These are phyloP conservation scores for Nymphaea thermarum DNA, from an alignment of 164 flowering plant species.

Conservation along the genomic window DNA sequence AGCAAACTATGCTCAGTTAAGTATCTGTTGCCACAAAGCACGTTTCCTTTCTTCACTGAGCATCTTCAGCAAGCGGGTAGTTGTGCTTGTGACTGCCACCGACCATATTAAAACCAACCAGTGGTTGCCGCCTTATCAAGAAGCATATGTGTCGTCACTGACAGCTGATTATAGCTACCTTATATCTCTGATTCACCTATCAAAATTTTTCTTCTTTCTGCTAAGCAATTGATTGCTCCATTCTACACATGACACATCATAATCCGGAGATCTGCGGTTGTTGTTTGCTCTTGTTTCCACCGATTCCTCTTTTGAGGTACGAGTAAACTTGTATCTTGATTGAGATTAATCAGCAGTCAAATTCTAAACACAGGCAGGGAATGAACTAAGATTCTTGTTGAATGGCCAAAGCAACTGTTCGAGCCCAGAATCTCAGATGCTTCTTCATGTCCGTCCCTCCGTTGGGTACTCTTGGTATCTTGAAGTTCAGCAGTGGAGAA, in stretches of 20 bases:
- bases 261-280: background rate
- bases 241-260: background rate
- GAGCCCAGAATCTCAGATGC: constrained; percentile 52
- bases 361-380: background rate
- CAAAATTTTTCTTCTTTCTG: background rate
- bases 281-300: no score
- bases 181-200: background rate
- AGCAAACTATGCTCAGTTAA: no score
- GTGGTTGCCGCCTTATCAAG: background rate
- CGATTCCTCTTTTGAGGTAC: background rate
- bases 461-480: constrained; percentile 20
- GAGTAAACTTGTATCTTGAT: background rate
- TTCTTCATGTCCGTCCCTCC: constrained; percentile 42
- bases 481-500: constrained; percentile 40
- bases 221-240: background rate
- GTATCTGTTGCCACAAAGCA: no score
- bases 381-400: constrained; percentile 13
- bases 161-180: background rate
- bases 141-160: background rate
- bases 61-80: background rate
- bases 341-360: background rate
- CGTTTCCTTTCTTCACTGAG: no score
- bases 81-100: background rate
- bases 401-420: constrained; percentile 37
- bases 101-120: background rate